Conservation (phyloP, 129 eudicot species). For the Mikania micrantha region DNA sequence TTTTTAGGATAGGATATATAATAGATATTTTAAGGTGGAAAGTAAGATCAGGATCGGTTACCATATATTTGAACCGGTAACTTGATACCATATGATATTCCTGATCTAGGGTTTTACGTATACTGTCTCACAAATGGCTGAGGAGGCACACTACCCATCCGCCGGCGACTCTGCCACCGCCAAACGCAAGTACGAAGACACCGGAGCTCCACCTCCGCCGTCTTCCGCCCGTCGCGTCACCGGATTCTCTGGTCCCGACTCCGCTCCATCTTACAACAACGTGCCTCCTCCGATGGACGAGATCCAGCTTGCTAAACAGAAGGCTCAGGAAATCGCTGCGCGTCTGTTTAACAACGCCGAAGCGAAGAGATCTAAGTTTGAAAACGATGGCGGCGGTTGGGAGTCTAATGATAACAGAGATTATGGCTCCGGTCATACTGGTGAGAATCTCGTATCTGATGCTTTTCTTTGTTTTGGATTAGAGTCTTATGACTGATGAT, state of each 20-base stretch:
- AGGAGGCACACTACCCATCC: slow-evolving; percentile 47
- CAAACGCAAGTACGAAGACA: slow-evolving; percentile 82
- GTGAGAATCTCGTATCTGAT: background rate
- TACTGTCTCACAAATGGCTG: slow-evolving; percentile 45
- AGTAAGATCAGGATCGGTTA: background rate
- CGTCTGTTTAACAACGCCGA: slow-evolving; percentile 44
- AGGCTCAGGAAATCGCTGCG: slow-evolving; percentile 53
- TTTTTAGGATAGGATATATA: background rate
- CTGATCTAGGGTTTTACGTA: slow-evolving; percentile 22
- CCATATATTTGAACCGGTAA: background rate
- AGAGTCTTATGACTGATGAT: background rate
- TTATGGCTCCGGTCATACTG: slow-evolving; percentile 20
- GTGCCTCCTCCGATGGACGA: slow-evolving; percentile 45
- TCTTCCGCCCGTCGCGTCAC: slow-evolving; percentile 46
- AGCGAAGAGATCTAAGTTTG: slow-evolving; percentile 61
- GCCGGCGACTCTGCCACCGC: slow-evolving; percentile 36
- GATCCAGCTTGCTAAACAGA: slow-evolving; percentile 52
- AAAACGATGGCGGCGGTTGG: slow-evolving; percentile 41
- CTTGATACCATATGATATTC: background rate
- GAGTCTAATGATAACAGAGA: slow-evolving; percentile 24
- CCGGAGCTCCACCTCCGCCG: slow-evolving; percentile 38
- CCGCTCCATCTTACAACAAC: slow-evolving; percentile 41
- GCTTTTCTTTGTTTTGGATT: background rate
- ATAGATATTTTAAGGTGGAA: background rate
- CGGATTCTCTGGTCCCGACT: slow-evolving; percentile 57